phyloP scores from a whole-genome alignment of 768 basidiomycete species.

The Phanerochaete sordida region DNA sequence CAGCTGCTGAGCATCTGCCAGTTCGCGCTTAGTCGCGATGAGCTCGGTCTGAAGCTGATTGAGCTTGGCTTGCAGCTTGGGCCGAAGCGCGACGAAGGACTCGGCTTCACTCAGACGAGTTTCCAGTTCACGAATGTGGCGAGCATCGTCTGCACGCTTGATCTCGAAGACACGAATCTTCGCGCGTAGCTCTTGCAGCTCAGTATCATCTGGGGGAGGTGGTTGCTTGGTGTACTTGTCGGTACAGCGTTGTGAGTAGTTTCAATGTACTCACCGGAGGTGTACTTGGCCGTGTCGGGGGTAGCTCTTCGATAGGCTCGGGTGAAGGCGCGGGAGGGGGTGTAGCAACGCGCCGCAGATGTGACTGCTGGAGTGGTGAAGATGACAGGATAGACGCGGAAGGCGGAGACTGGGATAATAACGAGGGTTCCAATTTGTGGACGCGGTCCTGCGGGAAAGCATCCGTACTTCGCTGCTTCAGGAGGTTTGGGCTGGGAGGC shows the following conservation, averaged over 20 bases:
- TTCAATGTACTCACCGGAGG: slow-evolving; percentile 19
- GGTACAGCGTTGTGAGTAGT: slow-evolving; percentile 10
- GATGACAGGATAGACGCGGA: not conserved
- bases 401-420: slow-evolving; percentile 9
- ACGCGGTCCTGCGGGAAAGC: slow-evolving; percentile 24
- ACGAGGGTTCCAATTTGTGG: slow-evolving; percentile 9
- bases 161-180: slow-evolving; percentile 84
- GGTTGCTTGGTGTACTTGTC: not conserved
- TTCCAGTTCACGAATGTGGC: slow-evolving; percentile 82
- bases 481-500: slow-evolving; percentile 23
- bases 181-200: slow-evolving; percentile 76
- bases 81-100: slow-evolving; percentile 76
- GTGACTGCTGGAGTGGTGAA: slow-evolving; percentile 10
- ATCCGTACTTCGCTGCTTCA: slow-evolving; percentile 28
- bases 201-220: slow-evolving; percentile 46
- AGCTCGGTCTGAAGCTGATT: slow-evolving; percentile 78
- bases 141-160: slow-evolving; percentile 82
- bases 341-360: slow-evolving; percentile 9
- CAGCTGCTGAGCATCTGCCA: slow-evolving; percentile 76
- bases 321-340: slow-evolving; percentile 12
- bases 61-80: slow-evolving; percentile 89
- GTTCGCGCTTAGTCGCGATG: slow-evolving; percentile 66
- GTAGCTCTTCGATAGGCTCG: slow-evolving; percentile 12
- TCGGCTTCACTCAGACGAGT: slow-evolving; percentile 81
- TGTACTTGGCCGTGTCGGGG: slow-evolving; percentile 13